Base-by-base conservation (phyloP, 495 filamentous ascomycete genomes). In the Xylaria palmicola region DNA sequence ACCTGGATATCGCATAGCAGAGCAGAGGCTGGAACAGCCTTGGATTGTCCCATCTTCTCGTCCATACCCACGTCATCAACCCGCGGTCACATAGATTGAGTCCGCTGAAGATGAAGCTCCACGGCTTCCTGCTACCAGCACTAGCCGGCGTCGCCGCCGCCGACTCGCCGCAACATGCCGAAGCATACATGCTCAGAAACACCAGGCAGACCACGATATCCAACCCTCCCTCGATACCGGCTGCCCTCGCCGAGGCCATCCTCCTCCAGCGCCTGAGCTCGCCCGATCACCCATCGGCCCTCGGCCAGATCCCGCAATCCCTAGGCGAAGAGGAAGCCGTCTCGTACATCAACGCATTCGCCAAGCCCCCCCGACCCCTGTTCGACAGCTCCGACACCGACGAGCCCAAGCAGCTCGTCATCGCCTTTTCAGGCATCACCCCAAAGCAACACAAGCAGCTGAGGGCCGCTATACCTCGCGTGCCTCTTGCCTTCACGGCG, bases 391-490 rank as follows among this genome's bases (percentile, higher is more conserved):
- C 40, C 0, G 64, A 65, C 32, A 59, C 65, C 13, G 65, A 61
- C 30, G 69, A 75, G 49, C 72, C 77, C 40, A 66, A 70, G 48
- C 80, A 85, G 67, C 72, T 85, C 12, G 69, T 83, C 10, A 68
- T 85, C 52, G 66, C 82, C 43, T 69, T 85, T 29, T 79, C 82
- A 61, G 81, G 81, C 45, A 51, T 76, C 19, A 71, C 72, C 7
- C n/a, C 65, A 3, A 57, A 74, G 41, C 68, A 76, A 1, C 55
- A 70, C 41, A 49, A 64, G 48, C 54, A 66, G 22, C 32, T 78
- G 20, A 72, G 65, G 66, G 62, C 70, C 22, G 65, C 67, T 53
- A 41, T 79, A 53, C 51, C 69, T 30, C 60, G 60, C 39, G 66
- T 73, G 20, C 60, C 72, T n/a, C 71, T 75, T 15, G 68, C 75